Base-by-base conservation (phyloP, 768 basidiomycete species). In the Tephrocybe rancida region DNA sequence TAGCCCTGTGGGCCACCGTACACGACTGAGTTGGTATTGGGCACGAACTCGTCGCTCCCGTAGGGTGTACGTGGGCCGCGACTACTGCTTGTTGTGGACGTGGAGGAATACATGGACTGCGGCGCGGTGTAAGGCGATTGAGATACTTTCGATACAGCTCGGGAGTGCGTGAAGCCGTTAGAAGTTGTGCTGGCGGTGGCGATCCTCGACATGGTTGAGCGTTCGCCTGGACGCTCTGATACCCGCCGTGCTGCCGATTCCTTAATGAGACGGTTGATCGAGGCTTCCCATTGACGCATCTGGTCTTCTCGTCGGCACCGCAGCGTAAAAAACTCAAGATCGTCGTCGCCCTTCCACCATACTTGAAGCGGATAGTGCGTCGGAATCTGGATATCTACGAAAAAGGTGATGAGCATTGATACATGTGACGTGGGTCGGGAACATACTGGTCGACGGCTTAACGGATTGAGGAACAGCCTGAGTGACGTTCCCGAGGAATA, bases 401-500 rank as follows among this genome's bases (percentile, higher is more conserved):
- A 16, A 42, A 16, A 45, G 22, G 24, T 4, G 49, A 43, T 39
- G 51, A 10, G 47, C 21, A n/a, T n/a, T n/a, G n/a, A n/a, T n/a
- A 32, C 44, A 26, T 44, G 44, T 56, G 56, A 55, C 30, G 26
- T 10, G 14, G 1, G 3, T 44, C 25, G 13, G 19, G 35, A 35
- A 79, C 86, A 53, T 61, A 90, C 92, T 82, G 57, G 77, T 74
- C 22, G 35, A 37, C 35, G 82, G 82, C 47, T 77, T 61, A 81
- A 78, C n/a, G 6, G 81, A 77, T 8, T 74, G 77, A 32, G 88
- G 80, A 49, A 83, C 75, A 13, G 92, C 92, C 59, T 88, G 82
- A 0, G 92, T 95, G 47, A 98, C 93, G 63, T 98, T 99, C 59
- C 95, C 94, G 60, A 98, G 78, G 72, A 97, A 98, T 56, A 99